Evolutionary conservation across 768 basidiomycete species (phyloP), one percentile per base, ranked within the genome.

Genomic region (Punctularia strigosozonata): DNA sequence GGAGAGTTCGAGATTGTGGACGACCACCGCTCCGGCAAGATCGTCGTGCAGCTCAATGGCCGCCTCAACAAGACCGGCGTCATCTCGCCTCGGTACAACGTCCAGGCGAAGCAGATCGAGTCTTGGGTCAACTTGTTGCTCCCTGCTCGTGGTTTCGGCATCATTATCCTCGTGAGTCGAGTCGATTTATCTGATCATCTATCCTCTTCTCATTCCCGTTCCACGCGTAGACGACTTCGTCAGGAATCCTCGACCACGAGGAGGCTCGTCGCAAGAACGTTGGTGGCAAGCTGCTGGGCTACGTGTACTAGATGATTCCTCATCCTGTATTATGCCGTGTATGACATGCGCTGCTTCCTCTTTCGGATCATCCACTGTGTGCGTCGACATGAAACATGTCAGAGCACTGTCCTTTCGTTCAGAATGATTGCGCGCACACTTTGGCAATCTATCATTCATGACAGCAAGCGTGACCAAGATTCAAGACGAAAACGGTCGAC

Each of bases 61-160:
- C 86, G 90, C 44, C 76, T 99, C 52, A 99, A 99, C 76, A 99
- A 99, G 71, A 84, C 82, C n/a, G 95, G 94, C 51, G 94, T 99
- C 58, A 97, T 97, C 65, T 97, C 92, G n/a, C 92, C 94, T 31
- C 85, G 95, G 39, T 98, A 88, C 77, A 97, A 98, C 66, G 77
- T 98, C 51, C 86, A 91, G 59, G 81, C 86, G 45, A 79, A 63
- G 52, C 82, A 92, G 58, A 95, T 97, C 54, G 88, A 94, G 65
- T 69, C 73, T 46, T 97, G 94, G 94, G 89, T 98, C 71, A 91
- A 91, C 74, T 72, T 89, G 69, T 66, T 99, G 43, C 76, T 98
- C 44, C 95, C 95, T 43, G 80, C 94, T 51, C 81, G 95, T 80
- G 83, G 83, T 15, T 97, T 99, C 62, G 95, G 94, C 32, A 80